Evolutionary conservation across 306 rosid genomes (phyloP).

Genomic region (Arachis hypogaea): DNA sequence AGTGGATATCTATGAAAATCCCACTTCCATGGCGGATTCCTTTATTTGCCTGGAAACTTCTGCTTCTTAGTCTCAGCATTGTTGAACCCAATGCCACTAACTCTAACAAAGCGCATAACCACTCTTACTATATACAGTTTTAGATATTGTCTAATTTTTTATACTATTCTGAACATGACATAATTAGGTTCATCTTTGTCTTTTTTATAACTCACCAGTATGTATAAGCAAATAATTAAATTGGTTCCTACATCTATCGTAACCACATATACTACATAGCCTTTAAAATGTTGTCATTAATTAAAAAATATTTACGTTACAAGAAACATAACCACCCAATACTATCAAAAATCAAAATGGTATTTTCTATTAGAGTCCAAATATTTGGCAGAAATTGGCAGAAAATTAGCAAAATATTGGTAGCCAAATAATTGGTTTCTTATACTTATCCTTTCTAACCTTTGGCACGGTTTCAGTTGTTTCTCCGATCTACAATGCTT

Average conservation of each 20-base stretch:
- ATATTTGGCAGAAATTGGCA: too few species aligned
- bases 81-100: constrained; percentile 33
- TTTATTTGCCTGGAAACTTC: constrained; percentile 18
- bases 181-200: neutral
- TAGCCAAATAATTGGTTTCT: too few species aligned
- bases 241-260: neutral
- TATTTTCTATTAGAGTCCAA: neutral
- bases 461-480: neutral
- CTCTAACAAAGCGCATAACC: constrained; percentile 21
- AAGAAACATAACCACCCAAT: neutral
- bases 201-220: neutral
- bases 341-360: neutral
- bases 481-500: neutral
- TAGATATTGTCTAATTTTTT: neutral
- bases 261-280: too few species aligned
- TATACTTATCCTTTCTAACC: too few species aligned
- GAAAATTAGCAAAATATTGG: too few species aligned
- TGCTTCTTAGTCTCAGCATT: neutral
- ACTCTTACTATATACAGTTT: neutral
- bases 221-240: neutral
- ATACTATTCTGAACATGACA: neutral
- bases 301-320: too few species aligned
- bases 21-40: constrained; percentile 48
- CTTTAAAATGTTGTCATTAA: too few species aligned
- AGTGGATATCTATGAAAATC: constrained; percentile 58